Conservation (phyloP, 75 land plant species). For the Cupressus sempervirens region DNA sequence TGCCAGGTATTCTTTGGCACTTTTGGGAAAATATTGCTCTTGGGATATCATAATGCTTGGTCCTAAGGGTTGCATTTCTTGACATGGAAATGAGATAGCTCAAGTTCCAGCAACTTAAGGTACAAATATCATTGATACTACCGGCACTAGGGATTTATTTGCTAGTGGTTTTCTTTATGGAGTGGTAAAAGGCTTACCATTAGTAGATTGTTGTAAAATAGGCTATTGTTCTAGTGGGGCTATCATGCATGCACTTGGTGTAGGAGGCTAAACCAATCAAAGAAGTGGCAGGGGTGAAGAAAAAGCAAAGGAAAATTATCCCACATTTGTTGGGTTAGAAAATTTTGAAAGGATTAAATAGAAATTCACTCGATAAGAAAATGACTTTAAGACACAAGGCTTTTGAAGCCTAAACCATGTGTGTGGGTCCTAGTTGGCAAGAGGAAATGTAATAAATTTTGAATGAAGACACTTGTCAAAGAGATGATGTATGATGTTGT, state of each 20-base stretch:
- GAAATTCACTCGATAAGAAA: too few species aligned
- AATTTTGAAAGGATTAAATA: too few species aligned
- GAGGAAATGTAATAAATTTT: too few species aligned
- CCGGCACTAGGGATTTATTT: slow-evolving; percentile 96
- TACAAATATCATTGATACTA: slow-evolving; percentile 67
- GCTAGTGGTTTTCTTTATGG: slow-evolving; percentile 94
- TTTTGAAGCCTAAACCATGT: too few species aligned
- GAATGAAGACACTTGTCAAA: too few species aligned
- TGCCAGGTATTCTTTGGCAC: slow-evolving; percentile 67
- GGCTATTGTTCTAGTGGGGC: slow-evolving; percentile 91
- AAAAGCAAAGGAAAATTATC: too few species aligned
- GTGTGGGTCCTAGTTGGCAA: too few species aligned
- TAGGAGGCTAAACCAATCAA: slow-evolving; percentile 66
- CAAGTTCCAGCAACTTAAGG: slow-evolving; percentile 65
- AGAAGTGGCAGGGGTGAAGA: too few species aligned
- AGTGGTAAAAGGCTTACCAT: slow-evolving; percentile 64
- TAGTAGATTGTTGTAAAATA: slow-evolving; percentile 80
- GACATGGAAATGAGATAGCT: slow-evolving; percentile 74
- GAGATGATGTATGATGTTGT: too few species aligned
- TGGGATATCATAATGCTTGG: slow-evolving; percentile 94
- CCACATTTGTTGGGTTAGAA: too few species aligned
- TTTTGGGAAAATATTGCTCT: slow-evolving; percentile 56
- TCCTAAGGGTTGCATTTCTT: slow-evolving; percentile 83
- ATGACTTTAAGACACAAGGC: too few species aligned
- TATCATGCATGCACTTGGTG: slow-evolving; percentile 77